A percentile compares a stretch with the other conserved stretches of the same genome.
Conservation (phyloP, 371 early-diverging fungal species). For the Rhizopus microsporus region DNA sequence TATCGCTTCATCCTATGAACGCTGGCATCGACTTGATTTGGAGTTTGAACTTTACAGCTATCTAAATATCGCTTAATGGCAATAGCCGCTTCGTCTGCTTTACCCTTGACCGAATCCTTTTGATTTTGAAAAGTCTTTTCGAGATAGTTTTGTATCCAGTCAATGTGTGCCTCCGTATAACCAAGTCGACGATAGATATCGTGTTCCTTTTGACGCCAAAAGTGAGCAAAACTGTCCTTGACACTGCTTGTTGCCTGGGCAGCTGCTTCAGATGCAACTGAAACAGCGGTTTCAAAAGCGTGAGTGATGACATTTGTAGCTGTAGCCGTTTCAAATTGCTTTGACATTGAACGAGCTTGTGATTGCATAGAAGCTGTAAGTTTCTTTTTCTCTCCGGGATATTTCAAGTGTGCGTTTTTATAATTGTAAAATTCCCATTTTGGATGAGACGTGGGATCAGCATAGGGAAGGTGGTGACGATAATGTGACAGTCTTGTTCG, state of each 20-base stretch:
- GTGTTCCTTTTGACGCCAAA: conserved; percentile 22
- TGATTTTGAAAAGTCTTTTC: conserved; percentile 22
- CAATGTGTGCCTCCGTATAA: conserved; percentile 31
- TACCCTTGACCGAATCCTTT: conserved; percentile 23
- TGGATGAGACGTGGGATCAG: background rate
- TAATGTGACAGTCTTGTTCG: background rate
- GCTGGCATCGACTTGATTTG: conserved; percentile 36
- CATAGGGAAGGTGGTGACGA: background rate
- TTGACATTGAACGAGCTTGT: conserved; percentile 17
- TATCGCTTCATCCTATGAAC: conserved; percentile 33
- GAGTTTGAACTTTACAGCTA: conserved; percentile 31
- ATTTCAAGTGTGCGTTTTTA: background rate
- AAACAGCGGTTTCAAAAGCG: conserved; percentile 8
- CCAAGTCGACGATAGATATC: conserved; percentile 24
- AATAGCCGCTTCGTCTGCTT: conserved; percentile 28
- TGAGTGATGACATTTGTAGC: conserved; percentile 15
- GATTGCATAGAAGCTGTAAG: conserved; percentile 16
- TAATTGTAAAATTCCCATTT: conserved; percentile 1
- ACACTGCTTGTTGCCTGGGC: conserved; percentile 12
- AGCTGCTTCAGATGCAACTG: conserved; percentile 13
- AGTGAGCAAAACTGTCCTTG: conserved; percentile 21
- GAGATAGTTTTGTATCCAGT: conserved; percentile 30
- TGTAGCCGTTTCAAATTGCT: conserved; percentile 13
- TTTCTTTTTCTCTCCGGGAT: background rate
- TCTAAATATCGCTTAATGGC: conserved; percentile 35